Evolutionary conservation across 768 basidiomycete species (phyloP), one percentile per base, ranked within the genome.

Genomic region (Neoboletus subvelutipes): DNA sequence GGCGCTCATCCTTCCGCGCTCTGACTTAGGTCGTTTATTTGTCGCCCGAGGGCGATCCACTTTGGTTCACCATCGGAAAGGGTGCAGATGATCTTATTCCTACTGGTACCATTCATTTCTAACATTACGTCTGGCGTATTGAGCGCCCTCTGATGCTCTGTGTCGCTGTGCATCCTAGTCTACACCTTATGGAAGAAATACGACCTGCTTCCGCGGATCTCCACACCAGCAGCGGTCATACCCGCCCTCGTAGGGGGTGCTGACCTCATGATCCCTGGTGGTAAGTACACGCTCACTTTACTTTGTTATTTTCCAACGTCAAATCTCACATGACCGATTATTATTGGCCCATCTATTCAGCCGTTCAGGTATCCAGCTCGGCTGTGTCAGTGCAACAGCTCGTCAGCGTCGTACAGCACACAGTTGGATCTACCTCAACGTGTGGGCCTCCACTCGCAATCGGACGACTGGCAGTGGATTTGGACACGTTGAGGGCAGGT

Each of bases 251-350:
- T 83, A 4, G 83, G 83, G 11, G 92, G 92, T n/a, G 90, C 92
- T 0, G 91, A 94, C 74, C 80, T 94, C 9, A 93, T 94, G 90
- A 84, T 89, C 34, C 90, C 92, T 5, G 92, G 91, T 71, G 88
- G 89, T 88, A 66, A 66, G 85, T 76, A 45, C 24, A 34, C 17
- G 1, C 24, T 17, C 22, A 6, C 6, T 46, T 41, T 12, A 18
- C 26, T 15, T 5, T 5, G 17, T 18, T 20, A 13, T 39, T 45
- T 37, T 18, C 15, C 17, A n/a, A 26, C 15, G 22, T 13, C 22
- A 15, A 22, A 33, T 45, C 45, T 51, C 31, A 41, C 43, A 18
- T 45, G 41, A 33, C 33, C 12, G n/a, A 28, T 31, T 15, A 28
- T 33, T 9, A 9, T 34, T 29, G 20, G 33, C 20, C 51, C 18